Evolutionary conservation across 1,284 basidiomycete genomes (phyloP), one percentile per base, ranked within the genome.

Genomic region (Rhizoctonia solani): DNA sequence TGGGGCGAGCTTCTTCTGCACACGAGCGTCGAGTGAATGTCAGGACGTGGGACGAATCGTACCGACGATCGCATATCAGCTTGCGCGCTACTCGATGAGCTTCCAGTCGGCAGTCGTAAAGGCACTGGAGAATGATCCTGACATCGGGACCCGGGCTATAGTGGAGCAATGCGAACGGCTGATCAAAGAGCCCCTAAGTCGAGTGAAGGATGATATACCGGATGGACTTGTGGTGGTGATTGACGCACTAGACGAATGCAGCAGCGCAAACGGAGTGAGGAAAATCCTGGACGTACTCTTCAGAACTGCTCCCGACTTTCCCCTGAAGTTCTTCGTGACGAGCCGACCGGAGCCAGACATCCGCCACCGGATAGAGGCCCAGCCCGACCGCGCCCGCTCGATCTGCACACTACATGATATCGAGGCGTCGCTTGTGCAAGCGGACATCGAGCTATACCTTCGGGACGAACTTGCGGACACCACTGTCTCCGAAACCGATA

Each of bases 331-430:
- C n/a, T 27, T 67, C 39, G 46, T 67, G 11, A 67, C 66, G 4
- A 67, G 66, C 14, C 66, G 55, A 3, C 66, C 66, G 1, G 66
- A 67, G 47, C 54, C 54, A 19, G 42, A 67, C 13, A 44, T 67
- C 34, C 52, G 13, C 58, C 49, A 54, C 29, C 9, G 54, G 16
- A 30, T 65, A 14, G 61, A 53, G 9, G 27, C 23, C 54, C 32
- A n/a, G n/a, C n/a, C n/a, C n/a, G n/a, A n/a, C n/a, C 41, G 8
- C 58, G 52, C 46, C 46, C 54, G 3, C 61, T 53, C 29, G 25
- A 65, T 8, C n/a, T n/a, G n/a, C n/a, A n/a, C n/a, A n/a, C n/a
- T n/a, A n/a, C n/a, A n/a, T n/a, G n/a, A n/a, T n/a, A 30, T 65
- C 21, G 61, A 65, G n/a, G 21, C 23, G 16, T 42, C 49, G 27